Evolutionary conservation across 306 rosid genomes (phyloP), one percentile per base, ranked within the genome.

Genomic region (Luffa aegyptiaca): DNA sequence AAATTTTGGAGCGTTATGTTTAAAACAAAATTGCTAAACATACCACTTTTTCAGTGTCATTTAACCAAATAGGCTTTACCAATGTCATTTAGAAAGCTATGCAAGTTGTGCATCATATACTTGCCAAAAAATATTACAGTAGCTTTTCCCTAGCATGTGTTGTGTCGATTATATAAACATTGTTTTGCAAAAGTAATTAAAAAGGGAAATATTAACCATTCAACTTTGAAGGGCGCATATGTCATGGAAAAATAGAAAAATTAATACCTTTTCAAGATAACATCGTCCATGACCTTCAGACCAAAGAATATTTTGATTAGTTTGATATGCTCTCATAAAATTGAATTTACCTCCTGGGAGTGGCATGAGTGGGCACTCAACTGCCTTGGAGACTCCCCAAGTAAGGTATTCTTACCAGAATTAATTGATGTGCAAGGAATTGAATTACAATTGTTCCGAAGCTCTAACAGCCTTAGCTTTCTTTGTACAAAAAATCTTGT

Each of bases 381-480:
- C 69, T 75, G 65, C 64, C 71, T 68, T 52, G 74, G 87, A 51
- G 55, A 79, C 82, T 84, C 82, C 39, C 77, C 83, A 80, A 13
- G 80, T 49, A 80, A 37, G 83, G 57, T 39, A 80, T 84, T 84
- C 49, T 80, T 78, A 58, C 55, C 39, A 58, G 76, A 58, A 11
- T 14, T 21, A 4, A 13, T 26, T 44, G 77, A 49, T 81, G 41
- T 52, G 35, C 49, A 81, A 81, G 35, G 55, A 37, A 37, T 74
- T 69, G 73, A 71, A 20, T 45, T 57, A 69, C 73, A 62, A 39
- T 52, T 79, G 53, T 73, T 92, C 70, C 84, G 86, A 81, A 13
- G 10, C 26, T 65, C 72, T 80, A 86, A 81, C 31, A 57, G 89
- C 75, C 83, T 90, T 80, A 58, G 84, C 77, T 83, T 87, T 87